Evolutionary conservation across 2,329 filamentous ascomycete genomes (phyloP), one percentile per base, ranked within the genome.

Genomic region (Beauveria scarabaeidicola): DNA sequence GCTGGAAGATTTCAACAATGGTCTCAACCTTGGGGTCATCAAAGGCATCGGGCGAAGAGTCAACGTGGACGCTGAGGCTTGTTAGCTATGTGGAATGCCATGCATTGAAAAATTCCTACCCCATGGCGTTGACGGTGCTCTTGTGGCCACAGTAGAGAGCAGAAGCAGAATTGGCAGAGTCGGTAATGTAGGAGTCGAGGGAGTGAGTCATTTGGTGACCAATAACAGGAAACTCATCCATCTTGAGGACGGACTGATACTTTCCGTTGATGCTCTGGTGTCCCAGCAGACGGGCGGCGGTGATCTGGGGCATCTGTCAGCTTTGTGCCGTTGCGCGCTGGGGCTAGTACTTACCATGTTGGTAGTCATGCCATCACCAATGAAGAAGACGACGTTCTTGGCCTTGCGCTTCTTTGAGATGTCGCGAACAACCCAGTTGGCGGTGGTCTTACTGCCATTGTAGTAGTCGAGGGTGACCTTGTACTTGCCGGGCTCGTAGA

Each of bases 191-290:
- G 53, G 80, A 85, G 75, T 93, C 89, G 69, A 94, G 84, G 1
- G 89, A 92, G 74, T 93, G 89, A 11, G 90, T 92, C 86, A 94
- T 93, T 74, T 93, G 90, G 72, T 95, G 90, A 21, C 90, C 90
- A 11, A 93, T 70, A n/a, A 92, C 82, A 3, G 90, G 90, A 74
- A 94, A 94, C 69, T 91, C 81, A 75, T 95, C 90, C 77, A 95
- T 79, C 68, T 84, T 80, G 80, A 95, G 81, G 60, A 79, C 81
- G 60, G 81, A 84, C 77, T 90, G 86, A 72, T 93, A 95, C 72
- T 88, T 89, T 66, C 90, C 90, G 69, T 95, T 94, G 78, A 93
- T 81, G 65, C 81, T 87, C 77, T 90, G 88, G 78, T 95, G 90
- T 19, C 81, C 90, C 59, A 95, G 85, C 59, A 94, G 78, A 64